Conservation (phyloP, 2,329 filamentous ascomycete species). For the Colletotrichum sidae region DNA sequence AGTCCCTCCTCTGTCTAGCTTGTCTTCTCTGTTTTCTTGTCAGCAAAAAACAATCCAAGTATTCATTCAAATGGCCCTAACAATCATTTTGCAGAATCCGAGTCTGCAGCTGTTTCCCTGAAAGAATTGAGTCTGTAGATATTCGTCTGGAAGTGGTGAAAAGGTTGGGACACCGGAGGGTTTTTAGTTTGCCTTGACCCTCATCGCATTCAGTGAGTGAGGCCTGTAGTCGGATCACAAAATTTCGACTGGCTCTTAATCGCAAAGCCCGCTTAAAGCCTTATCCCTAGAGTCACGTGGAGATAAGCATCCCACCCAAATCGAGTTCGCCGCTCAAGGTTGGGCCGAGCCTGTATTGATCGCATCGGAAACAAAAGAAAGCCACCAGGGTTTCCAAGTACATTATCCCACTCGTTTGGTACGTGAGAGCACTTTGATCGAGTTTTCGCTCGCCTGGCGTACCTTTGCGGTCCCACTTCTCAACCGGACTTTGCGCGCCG, state of each 20-base stretch:
- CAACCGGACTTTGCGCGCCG: constrained; percentile 20
- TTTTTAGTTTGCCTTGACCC: no score
- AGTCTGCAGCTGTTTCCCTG: no score
- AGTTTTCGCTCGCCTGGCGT: constrained; percentile 16
- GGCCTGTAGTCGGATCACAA: no score
- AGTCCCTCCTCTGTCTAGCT: constrained; percentile 17
- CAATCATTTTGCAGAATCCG: no score
- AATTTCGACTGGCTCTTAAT: no score
- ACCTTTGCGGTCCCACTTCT: constrained; percentile 24
- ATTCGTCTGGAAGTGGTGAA: no score
- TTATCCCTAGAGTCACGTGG: constrained; percentile 17
- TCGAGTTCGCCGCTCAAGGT: constrained; percentile 8
- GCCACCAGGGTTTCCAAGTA: constrained; percentile 3
- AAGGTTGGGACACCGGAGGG: no score
- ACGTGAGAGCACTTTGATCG: neutral
- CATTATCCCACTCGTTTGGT: no score
- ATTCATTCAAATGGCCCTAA: no score
- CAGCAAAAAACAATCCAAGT: neutral
- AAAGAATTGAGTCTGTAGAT: no score
- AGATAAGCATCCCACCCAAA: constrained; percentile 23
- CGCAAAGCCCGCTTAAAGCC: neutral
- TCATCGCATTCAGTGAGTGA: no score
- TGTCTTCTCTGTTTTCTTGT: constrained; percentile 4
- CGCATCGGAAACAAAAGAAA: constrained; percentile 1
- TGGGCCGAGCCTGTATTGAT: neutral